Evolutionary conservation across 164 flowering plant species (phyloP).

Genomic region (Tinospora cordifolia): DNA sequence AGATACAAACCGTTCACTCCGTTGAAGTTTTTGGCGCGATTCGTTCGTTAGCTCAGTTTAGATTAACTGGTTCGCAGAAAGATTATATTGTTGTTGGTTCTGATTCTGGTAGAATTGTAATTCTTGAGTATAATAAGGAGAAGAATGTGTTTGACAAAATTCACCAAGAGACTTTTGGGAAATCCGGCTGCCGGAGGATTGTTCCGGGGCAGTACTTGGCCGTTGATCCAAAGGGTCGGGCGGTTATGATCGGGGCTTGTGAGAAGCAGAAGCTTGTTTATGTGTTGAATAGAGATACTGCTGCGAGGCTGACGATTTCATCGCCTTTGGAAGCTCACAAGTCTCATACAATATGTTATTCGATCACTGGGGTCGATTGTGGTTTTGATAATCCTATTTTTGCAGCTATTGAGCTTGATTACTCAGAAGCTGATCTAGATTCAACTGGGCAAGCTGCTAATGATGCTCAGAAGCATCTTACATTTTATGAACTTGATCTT

Average conservation of each 20-base stretch:
- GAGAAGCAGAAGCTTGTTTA: conserved; percentile 98
- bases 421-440: conserved; percentile 94
- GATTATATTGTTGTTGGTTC: conserved; percentile 93
- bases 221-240: conserved; percentile 90
- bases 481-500: conserved; percentile 90
- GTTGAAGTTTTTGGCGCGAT: conserved; percentile 84
- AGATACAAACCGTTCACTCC: conserved; percentile 76
- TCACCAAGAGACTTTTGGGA: conserved; percentile 94
- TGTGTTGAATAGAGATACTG: conserved; percentile 86
- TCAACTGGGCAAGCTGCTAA: conserved; percentile 79
- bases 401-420: conserved; percentile 96
- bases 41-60: conserved; percentile 75
- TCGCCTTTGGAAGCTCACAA: conserved; percentile 95
- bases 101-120: conserved; percentile 89
- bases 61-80: conserved; percentile 83
- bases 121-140: conserved; percentile 81
- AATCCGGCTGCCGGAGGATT: conserved; percentile 86
- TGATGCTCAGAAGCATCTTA: conserved; percentile 92
- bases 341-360: conserved; percentile 72
- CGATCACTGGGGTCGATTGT: conserved; percentile 84
- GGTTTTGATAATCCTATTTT: conserved; percentile 95
- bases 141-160: conserved; percentile 75
- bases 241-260: conserved; percentile 91
- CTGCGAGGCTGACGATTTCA: conserved; percentile 87
- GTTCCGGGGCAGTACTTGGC: conserved; percentile 92